Evolutionary conservation across 179 eudicot genomes (phyloP).

Genomic region (Beta corolliflora): DNA sequence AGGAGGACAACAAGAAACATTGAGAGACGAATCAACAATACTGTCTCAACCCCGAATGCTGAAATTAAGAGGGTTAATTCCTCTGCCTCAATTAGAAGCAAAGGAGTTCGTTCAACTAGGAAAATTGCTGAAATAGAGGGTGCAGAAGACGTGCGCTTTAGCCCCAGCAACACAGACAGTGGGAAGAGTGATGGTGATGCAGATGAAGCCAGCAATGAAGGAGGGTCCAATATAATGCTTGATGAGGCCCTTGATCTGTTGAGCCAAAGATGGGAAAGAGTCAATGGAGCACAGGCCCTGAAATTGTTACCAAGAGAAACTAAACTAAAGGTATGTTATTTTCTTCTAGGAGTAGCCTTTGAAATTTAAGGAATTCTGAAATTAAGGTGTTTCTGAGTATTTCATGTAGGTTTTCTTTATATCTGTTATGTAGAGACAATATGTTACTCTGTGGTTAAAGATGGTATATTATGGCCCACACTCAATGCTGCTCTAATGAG

Average conservation of each 20-base stretch:
- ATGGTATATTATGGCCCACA: not conserved
- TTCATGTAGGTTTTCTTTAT: not conserved
- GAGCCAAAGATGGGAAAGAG: constrained; percentile 91
- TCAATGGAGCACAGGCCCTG: constrained; percentile 96
- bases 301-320: constrained; percentile 89
- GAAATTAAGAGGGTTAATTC: constrained; percentile 44
- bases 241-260: constrained; percentile 94
- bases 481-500: not conserved
- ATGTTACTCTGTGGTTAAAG: not conserved
- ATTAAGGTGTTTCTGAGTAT: not conserved
- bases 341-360: not conserved
- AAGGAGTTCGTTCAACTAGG: constrained; percentile 53
- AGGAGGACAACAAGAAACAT: constrained; percentile 71
- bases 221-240: constrained; percentile 73
- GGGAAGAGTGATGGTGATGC: constrained; percentile 95
- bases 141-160: constrained; percentile 73
- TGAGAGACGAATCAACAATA: constrained; percentile 66
- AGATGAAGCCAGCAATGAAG: constrained; percentile 61
- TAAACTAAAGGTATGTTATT: constrained; percentile 69
- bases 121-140: constrained; percentile 94
- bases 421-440: not conserved
- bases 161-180: constrained; percentile 84
- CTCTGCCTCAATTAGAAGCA: constrained; percentile 48
- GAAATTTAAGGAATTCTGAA: not conserved
- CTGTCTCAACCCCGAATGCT: constrained; percentile 65